These are phyloP conservation scores for Forsythia viridissima DNA, from an alignment of 257 asterid species.

Conservation along the genomic window DNA sequence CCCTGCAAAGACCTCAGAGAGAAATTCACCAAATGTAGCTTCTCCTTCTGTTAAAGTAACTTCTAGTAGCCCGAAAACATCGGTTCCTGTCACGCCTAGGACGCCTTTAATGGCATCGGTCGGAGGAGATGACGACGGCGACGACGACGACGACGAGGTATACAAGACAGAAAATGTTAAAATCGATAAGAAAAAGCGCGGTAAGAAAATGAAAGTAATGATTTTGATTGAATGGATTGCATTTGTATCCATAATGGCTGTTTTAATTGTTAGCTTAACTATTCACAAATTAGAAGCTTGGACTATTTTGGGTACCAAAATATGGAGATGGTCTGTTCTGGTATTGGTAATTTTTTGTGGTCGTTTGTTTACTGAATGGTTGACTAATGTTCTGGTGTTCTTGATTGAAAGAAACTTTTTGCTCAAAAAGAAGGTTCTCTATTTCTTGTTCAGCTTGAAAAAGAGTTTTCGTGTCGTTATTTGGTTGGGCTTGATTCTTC, in stretches of 20 bases:
- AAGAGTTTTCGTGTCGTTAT: constrained; percentile 56
- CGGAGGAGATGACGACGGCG: constrained; percentile 34
- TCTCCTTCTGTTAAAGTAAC: constrained; percentile 29
- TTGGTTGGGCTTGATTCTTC: constrained; percentile 62
- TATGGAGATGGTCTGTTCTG: constrained; percentile 75
- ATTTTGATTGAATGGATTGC: constrained; percentile 47
- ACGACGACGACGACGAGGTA: constrained; percentile 48
- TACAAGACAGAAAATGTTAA: constrained; percentile 40
- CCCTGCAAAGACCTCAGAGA: constrained; percentile 30
- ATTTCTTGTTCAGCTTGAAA: constrained; percentile 57
- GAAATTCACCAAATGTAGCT: constrained; percentile 28
- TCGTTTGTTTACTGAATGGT: constrained; percentile 62
- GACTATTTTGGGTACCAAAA: constrained; percentile 35
- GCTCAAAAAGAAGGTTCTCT: constrained; percentile 64
- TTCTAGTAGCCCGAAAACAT: constrained; percentile 26
- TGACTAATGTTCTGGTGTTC: constrained; percentile 48
- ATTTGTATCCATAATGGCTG: constrained; percentile 35
- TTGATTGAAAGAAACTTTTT: constrained; percentile 57
- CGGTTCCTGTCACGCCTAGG: constrained; percentile 58
- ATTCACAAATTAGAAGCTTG: constrained; percentile 24
- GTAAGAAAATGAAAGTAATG: constrained; percentile 45
- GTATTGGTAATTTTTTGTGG: constrained; percentile 66
- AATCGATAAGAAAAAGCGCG: constrained; percentile 24
- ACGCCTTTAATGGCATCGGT: constrained; percentile 62
- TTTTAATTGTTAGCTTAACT: constrained; percentile 43